phyloP scores from a whole-genome alignment of 2,329 filamentous ascomycete species.

The Didymellaceae sp. region DNA sequence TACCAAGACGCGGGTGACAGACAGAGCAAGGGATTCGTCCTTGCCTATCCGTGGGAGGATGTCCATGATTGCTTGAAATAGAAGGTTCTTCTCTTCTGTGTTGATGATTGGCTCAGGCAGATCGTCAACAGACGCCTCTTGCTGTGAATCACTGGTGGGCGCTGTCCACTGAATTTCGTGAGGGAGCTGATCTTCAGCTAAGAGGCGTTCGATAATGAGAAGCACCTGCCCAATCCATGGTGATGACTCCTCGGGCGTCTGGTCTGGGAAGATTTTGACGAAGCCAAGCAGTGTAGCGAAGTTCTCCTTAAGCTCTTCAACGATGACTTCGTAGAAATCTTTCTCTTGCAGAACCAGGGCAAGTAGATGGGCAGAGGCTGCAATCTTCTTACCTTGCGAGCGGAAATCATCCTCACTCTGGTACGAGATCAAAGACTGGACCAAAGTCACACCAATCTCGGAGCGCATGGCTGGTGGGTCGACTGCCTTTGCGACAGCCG shows the following conservation, averaged over 20 bases:
- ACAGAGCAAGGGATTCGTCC: constrained; percentile 82
- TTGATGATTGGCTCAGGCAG: constrained; percentile 68
- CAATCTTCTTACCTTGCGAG: constrained; percentile 71
- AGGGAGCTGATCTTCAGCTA: constrained; percentile 89
- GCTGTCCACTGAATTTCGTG: constrained; percentile 73
- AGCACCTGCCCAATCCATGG: constrained; percentile 93
- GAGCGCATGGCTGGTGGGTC: constrained; percentile 66
- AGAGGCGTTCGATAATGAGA: constrained; percentile 84
- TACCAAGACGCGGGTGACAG: constrained; percentile 81
- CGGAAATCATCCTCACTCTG: constrained; percentile 64
- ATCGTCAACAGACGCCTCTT: constrained; percentile 62
- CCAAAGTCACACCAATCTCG: constrained; percentile 82
- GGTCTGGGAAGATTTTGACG: constrained; percentile 72
- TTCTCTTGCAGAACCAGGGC: constrained; percentile 85
- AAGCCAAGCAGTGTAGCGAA: constrained; percentile 79
- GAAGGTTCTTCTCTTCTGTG: constrained; percentile 68
- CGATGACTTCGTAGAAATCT: constrained; percentile 77
- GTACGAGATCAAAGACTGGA: constrained; percentile 78
- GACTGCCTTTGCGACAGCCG: constrained; percentile 68
- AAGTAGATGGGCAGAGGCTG: constrained; percentile 89
- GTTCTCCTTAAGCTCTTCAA: constrained; percentile 77
- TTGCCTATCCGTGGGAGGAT: constrained; percentile 87
- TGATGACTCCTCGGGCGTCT: constrained; percentile 77
- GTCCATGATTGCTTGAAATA: constrained; percentile 81
- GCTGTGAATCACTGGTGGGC: constrained; percentile 55